Evolutionary conservation across 768 basidiomycete genomes (phyloP), one percentile per base, ranked within the genome.

Genomic region (Dentipellis fragilis): DNA sequence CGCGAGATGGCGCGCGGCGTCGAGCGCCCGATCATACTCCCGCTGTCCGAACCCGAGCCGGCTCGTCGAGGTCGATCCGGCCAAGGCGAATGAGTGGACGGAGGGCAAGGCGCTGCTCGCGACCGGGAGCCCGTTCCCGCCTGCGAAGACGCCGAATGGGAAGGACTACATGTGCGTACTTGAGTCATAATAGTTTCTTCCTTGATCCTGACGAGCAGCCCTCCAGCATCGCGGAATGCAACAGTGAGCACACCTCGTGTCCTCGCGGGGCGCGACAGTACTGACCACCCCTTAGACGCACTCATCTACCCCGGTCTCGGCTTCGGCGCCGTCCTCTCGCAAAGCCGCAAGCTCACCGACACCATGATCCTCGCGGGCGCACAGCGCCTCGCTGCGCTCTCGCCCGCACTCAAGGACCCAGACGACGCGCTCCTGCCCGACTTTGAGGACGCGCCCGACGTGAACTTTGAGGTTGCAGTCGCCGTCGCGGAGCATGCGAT

Each of bases 281-380:
- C 19, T 54, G 22, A 57, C 21, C n/a, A 7, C 40, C 10, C 56
- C 34, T 19, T 48, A 81, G 80, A 89, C 62, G 85, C 86, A 0
- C 74, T 92, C 6, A 85, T 93, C 51, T 93, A 91, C 68, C 90
- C 91, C 3, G 92, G 89, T 22, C 78, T 93, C 35, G 90, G 89
- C 7, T 83, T 89, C 57, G 91, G 91, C 37, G 78, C 87, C 39
- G 82, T 93, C 62, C 72, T 91, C 22, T 73, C 81, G 10, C 72
- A 83, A 57, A 81, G 87, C 0, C 73, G 78, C 5, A 69, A 65
- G 8, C 75, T 94, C 62, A 84, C 87, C 1, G 88, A 92, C 67
- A 79, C 76, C n/a, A 93, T 94, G 92, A 87, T 94, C 66, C 83
- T 91, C 40, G 86, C 86, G 2, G 91, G 87, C 9, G 82, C 89